These are phyloP conservation scores for Erysimum cheiri DNA, from an alignment of 441 rosid species.

Conservation along the genomic window DNA sequence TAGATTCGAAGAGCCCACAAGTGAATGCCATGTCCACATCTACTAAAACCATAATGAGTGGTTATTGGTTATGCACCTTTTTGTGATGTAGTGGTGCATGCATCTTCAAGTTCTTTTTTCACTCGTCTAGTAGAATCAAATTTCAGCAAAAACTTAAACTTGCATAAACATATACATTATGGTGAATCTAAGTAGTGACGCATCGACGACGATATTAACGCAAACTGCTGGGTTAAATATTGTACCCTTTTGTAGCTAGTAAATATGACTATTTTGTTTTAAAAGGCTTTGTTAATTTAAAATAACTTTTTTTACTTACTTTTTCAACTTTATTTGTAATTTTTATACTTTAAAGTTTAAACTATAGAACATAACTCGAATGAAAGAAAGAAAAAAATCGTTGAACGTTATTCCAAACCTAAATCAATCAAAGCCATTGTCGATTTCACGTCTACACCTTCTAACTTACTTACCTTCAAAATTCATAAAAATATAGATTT, in stretches of 20 bases:
- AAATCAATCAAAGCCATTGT: neutral
- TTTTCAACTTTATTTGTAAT: no score
- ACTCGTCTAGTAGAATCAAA: neutral
- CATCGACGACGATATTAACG: neutral
- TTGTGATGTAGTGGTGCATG: slow-evolving; percentile 38
- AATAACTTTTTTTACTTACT: no score
- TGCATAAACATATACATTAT: neutral
- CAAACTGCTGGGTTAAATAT: neutral
- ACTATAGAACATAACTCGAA: no score
- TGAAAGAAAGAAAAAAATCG: neutral
- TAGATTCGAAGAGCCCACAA: slow-evolving; percentile 55
- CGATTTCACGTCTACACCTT: neutral
- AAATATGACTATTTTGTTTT: no score
- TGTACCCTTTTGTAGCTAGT: neutral
- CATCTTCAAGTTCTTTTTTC: slow-evolving; percentile 15
- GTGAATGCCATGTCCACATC: slow-evolving; percentile 53
- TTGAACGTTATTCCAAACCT: neutral
- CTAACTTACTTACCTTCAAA: no score
- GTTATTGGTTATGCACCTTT: slow-evolving; percentile 41
- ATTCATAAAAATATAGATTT: no score
- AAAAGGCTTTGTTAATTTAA: no score
- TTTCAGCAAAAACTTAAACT: slow-evolving; percentile 10
- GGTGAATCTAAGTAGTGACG: no score
- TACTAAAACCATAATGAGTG: slow-evolving; percentile 44
- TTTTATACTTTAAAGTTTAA: no score